Evolutionary conservation across 345 rosid genomes (phyloP).

Genomic region (Reutealis trisperma): DNA sequence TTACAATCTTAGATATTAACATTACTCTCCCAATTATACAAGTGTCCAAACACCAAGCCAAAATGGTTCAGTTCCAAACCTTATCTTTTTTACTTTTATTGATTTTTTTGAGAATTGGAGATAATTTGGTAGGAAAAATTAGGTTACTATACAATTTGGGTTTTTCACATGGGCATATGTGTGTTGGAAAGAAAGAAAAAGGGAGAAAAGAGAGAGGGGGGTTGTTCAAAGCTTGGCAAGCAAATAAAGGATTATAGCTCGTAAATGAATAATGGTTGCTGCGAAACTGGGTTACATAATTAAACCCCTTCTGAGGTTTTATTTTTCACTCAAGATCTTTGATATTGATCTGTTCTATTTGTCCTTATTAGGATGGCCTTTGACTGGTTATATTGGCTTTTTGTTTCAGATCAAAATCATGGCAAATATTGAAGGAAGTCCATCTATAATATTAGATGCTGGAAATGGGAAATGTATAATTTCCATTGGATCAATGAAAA

Average conservation of each 20-base stretch:
- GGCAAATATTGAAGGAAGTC: constrained; percentile 28
- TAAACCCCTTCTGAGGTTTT: too few relatives aligned
- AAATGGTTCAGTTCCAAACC: constrained; percentile 29
- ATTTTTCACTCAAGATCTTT: not conserved
- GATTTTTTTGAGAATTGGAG: not conserved
- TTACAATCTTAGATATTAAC: constrained; percentile 19
- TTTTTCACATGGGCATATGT: too few relatives aligned
- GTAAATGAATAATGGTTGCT: not conserved
- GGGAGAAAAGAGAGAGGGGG: too few relatives aligned
- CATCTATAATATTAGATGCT: constrained; percentile 23
- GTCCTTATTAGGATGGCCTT: not conserved
- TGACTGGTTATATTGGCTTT: not conserved
- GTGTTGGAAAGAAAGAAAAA: too few relatives aligned
- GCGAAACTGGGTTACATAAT: not conserved
- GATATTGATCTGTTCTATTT: not conserved
- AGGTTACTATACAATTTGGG: not conserved
- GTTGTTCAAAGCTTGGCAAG: too few relatives aligned
- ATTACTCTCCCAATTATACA: not conserved
- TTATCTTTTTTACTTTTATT: not conserved
- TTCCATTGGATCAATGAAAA: not conserved
- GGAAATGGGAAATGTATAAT: constrained; percentile 34
- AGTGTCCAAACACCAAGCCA: constrained; percentile 18
- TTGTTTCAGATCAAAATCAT: constrained; percentile 34
- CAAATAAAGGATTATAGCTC: not conserved
- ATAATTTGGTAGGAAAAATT: not conserved